Evolutionary conservation across 2,329 filamentous ascomycete species (phyloP).

Genomic region (Verticillium tricorpus): DNA sequence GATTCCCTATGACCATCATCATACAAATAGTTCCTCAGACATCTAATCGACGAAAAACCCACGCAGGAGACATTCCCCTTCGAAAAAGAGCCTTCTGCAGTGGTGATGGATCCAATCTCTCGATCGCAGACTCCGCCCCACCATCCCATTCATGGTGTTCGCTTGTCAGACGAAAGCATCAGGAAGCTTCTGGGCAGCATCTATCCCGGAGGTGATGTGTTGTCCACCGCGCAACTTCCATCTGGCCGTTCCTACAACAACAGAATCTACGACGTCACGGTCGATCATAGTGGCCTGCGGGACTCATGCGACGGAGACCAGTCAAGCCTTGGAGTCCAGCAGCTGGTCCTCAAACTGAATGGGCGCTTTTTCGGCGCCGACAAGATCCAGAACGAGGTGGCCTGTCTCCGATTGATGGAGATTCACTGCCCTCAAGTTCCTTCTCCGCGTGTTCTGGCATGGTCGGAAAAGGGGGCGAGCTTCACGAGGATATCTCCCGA

Average conservation of each 20-base stretch:
- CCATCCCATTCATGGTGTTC: slow-evolving; percentile 15
- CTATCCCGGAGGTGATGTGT: slow-evolving; percentile 9
- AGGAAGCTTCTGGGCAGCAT: slow-evolving; percentile 4
- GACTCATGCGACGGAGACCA: not conserved
- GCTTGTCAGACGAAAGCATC: slow-evolving; percentile 8
- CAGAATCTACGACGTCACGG: slow-evolving; percentile 15
- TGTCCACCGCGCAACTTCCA: slow-evolving; percentile 7
- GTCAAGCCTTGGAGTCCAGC: not conserved
- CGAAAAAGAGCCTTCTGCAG: too few species aligned
- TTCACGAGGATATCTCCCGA: not conserved
- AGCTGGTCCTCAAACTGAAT: slow-evolving; percentile 17
- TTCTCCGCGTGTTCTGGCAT: slow-evolving; percentile 13
- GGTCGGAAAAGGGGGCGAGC: slow-evolving; percentile 14
- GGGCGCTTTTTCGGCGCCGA: slow-evolving; percentile 15
- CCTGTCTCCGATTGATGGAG: slow-evolving; percentile 12
- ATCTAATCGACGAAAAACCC: too few species aligned
- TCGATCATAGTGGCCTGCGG: not conserved
- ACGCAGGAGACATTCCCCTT: too few species aligned
- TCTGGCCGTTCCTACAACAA: slow-evolving; percentile 17
- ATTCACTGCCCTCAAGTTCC: slow-evolving; percentile 15
- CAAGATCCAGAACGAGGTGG: slow-evolving; percentile 19
- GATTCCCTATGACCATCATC: too few species aligned
- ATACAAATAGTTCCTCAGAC: too few species aligned
- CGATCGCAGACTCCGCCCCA: slow-evolving; percentile 13
- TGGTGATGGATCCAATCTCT: not conserved